Evolutionary conservation across 768 basidiomycete species (phyloP), one percentile per base, ranked within the genome.

Genomic region (Boletus sensibilis): DNA sequence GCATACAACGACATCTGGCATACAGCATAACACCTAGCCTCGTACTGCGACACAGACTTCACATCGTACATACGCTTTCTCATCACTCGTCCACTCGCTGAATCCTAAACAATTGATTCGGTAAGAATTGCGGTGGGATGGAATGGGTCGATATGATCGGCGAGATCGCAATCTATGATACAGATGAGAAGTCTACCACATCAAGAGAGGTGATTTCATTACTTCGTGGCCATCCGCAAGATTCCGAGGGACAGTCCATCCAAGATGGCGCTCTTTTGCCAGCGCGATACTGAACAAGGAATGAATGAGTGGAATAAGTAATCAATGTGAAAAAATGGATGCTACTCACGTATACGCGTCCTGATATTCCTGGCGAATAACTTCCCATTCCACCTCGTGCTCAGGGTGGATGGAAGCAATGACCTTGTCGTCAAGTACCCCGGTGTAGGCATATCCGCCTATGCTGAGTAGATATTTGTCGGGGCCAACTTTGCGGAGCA

Each of bases 201-300:
- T 25, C 37, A 34, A 33, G 4, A 20, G 4, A 2, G 12, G 11
- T 6, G 20, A 21, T 6, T 29, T 23, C 31, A 2, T 41, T 29
- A 53, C 53, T 23, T 33, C 1, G 2, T 1, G n/a, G n/a, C n/a
- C 5, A n/a, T 20, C 10, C 1, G 2, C 0, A 42, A 34, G 3
- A 10, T 29, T 8, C 8, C 1, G 6, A 29, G 27, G 27, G 7
- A 29, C 1, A 29, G 5, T 10, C 20, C 53, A 55, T 41, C 50
- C 50, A 4, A 2, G 1, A 5, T 1, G 0, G 12, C 4, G 10
- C 0, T 35, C 1, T 1, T 21, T 14, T 12, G 10, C 50, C 4
- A 2, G 10, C 5, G 18, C 14, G 33, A 55, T 53, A 1, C 49
- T 55, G 39, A 33, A 33, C 34, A 25, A 16, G 25, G 13, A 10